Base-by-base conservation (phyloP, 2,329 filamentous ascomycete genomes). In the Cadophora luteo-olivacea region DNA sequence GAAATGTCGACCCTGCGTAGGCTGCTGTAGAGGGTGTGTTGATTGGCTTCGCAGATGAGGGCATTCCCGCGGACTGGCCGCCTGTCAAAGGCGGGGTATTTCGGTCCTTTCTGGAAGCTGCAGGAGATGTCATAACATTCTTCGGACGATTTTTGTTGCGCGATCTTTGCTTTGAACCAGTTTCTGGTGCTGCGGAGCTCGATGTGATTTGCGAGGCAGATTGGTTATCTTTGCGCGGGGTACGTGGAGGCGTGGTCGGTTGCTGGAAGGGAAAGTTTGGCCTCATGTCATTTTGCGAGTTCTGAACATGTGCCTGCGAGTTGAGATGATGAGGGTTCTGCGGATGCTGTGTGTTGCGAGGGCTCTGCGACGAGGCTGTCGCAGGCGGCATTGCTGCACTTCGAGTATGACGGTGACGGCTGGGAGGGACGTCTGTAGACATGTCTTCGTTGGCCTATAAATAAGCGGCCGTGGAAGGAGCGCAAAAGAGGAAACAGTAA, bases 1-100 rank as follows among this genome's bases (percentile, higher is more conserved):
- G 94, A 79, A 98, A 99, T 5, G 94, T 97, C 41, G 95, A 92
- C 16, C 95, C 96, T 49, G 96, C 96, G 81, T 97, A 99, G 12
- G 74, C 75, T 41, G 74, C 63, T 45, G 69, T 66, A 24, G 84
- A 82, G 25, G 84, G 84, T 16, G 77, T 80, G 55, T 79, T 78
- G 51, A 78, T 75, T 62, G 82, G 82, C 51, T 79, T 80, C 51
- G 80, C 79, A 51, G 84, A 80, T 75, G 67, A 71, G 52, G 72
- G 61, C 33, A 73, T 68, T 32, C 69, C 69, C 16, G 71, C 58
- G 48, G 75, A 74, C 63, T 77, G 72, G 36, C 70, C 65, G 36
- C 68, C 71, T 49, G 72, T 71, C 61, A 73, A 66, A 67, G 78
- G 72, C 48, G 77, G 72, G 24, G 74, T 75, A 61, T 65, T 75